A percentile compares a stretch with the other conserved stretches of the same genome.
Conservation (phyloP, 768 basidiomycete genomes). For the Cystobasidium onofrii region DNA sequence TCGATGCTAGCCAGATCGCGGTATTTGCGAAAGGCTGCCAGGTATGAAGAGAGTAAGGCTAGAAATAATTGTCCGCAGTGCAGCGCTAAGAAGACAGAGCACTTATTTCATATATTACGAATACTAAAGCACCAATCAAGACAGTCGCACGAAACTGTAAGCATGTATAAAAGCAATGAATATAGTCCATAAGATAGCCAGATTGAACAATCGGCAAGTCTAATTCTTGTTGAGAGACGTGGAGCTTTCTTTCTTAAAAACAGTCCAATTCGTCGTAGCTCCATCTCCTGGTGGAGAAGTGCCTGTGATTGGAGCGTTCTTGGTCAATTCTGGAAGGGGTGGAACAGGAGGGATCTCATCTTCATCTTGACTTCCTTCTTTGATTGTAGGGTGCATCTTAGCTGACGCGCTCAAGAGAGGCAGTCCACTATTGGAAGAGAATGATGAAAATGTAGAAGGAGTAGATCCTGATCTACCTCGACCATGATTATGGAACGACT, state of each 20-base stretch:
- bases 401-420: background rate
- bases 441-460: constrained; percentile 14
- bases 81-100: no score
- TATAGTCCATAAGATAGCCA: background rate
- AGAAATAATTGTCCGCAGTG: no score
- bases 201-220: no score
- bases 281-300: background rate
- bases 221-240: background rate
- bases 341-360: constrained; percentile 18
- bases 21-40: no score
- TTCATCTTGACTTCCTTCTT: constrained; percentile 5
- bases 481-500: background rate
- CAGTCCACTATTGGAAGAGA: constrained; percentile 6
- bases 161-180: background rate
- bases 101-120: no score
- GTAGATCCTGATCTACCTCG: constrained; percentile 28
- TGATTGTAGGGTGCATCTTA: background rate
- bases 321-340: background rate
- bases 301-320: background rate
- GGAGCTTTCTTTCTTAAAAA: background rate
- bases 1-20: no score
- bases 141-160: no score
- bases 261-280: background rate
- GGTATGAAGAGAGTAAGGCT: no score
- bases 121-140: no score